Conservation (phyloP, 208 protist genomes). For the Acanthamoeba culbertsoni region DNA sequence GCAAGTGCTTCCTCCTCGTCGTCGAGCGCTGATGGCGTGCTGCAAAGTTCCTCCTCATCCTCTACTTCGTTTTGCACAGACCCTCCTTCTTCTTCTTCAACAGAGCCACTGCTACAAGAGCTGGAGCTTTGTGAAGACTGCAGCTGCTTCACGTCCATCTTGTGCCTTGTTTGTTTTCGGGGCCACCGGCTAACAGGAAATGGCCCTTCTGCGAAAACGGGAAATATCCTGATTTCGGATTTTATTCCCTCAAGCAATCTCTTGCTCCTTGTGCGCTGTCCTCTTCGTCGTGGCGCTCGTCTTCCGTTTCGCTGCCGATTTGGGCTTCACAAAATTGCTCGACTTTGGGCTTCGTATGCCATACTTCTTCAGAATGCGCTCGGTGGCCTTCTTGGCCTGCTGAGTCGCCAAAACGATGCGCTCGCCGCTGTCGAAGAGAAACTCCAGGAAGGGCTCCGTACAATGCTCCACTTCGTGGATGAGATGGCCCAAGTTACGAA, state of each 20-base stretch:
- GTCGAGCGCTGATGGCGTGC: too few species aligned
- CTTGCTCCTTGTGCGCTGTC: neutral
- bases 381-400: neutral
- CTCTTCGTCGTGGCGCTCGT: neutral
- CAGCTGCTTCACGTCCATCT: too few species aligned
- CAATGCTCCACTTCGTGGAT: neutral
- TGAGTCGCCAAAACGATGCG: neutral
- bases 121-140: too few species aligned
- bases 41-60: too few species aligned
- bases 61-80: too few species aligned
- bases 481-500: neutral
- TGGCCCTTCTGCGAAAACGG: too few species aligned
- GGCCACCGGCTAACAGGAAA: too few species aligned
- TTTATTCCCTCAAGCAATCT: neutral
- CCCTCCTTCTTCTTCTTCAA: too few species aligned
- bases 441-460: neutral
- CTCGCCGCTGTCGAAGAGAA: neutral
- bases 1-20: too few species aligned
- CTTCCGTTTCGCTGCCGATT: neutral
- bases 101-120: too few species aligned
- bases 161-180: too few species aligned
- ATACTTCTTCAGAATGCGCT: neutral
- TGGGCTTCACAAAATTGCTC: neutral
- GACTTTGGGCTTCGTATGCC: slow-evolving; percentile 10
- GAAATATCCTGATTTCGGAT: neutral